Evolutionary conservation across 1,284 basidiomycete genomes (phyloP).

Genomic region (Naganishia sp.): DNA sequence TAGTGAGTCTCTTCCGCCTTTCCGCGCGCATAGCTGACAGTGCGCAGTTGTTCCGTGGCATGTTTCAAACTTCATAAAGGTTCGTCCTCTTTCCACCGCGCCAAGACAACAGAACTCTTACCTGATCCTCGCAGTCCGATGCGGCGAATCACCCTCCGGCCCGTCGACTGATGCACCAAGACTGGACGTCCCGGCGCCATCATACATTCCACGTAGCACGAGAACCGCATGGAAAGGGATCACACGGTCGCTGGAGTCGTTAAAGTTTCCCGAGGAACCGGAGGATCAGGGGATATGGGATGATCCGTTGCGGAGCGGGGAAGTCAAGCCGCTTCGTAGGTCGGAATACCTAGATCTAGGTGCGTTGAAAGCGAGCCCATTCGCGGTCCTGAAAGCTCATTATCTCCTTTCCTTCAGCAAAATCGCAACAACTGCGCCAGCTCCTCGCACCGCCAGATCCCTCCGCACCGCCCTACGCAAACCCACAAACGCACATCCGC

Average conservation of each 20-base stretch:
- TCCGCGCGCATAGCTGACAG: no score
- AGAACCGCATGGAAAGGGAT: conserved; percentile 10
- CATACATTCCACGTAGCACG: background rate
- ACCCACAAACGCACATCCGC: conserved; percentile 7
- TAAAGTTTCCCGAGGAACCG: conserved; percentile 14
- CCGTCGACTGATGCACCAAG: conserved; percentile 13
- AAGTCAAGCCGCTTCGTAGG: conserved; percentile 22
- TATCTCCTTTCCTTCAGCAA: background rate
- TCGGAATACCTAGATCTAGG: conserved; percentile 22
- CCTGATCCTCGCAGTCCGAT: background rate
- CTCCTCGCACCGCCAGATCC: conserved; percentile 12
- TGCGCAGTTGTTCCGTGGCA: conserved; percentile 12
- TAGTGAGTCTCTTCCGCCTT: conserved; percentile 4
- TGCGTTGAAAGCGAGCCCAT: background rate
- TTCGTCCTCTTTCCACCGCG: background rate
- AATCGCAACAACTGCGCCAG: conserved; percentile 16
- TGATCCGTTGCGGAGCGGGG: conserved; percentile 13
- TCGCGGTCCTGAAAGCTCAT: background rate
- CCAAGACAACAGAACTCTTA: background rate
- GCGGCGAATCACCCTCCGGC: conserved; percentile 16
- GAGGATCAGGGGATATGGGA: conserved; percentile 10
- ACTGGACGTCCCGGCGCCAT: conserved; percentile 10
- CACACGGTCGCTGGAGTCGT: conserved; percentile 16
- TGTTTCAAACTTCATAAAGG: conserved; percentile 26
- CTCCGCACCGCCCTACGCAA: conserved; percentile 12